phyloP scores from a whole-genome alignment of 139 green algal genomes.

The Astrephomene gubernaculifera region DNA sequence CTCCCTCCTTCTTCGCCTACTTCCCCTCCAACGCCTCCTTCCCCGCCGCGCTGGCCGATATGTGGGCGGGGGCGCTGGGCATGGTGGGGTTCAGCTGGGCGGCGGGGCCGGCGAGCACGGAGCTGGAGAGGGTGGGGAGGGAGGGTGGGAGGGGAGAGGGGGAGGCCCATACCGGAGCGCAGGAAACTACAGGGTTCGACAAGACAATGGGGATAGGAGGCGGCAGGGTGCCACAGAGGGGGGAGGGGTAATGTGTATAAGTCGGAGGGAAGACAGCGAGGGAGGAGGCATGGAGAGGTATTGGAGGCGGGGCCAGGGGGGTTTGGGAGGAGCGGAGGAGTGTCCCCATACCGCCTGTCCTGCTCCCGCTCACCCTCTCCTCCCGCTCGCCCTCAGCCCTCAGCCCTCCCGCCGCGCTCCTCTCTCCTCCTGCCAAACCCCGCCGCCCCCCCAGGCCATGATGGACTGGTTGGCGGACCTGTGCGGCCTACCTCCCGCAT shows the following conservation, averaged over 20 bases:
- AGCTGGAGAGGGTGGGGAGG: slow-evolving; percentile 83
- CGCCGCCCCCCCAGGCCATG: slow-evolving; percentile 61
- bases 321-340: not conserved
- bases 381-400: no score
- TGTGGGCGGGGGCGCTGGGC: slow-evolving; percentile 74
- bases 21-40: slow-evolving; percentile 76
- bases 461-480: slow-evolving; percentile 89
- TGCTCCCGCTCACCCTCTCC: not conserved
- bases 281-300: no score
- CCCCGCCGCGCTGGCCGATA: slow-evolving; percentile 81
- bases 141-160: not conserved
- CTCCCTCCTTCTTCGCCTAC: slow-evolving; percentile 86
- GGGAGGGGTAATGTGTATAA: no score
- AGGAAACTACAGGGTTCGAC: no score
- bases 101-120: slow-evolving; percentile 75
- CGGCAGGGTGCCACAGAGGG: no score
- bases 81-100: slow-evolving; percentile 84
- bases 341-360: not conserved
- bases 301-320: slow-evolving; percentile 74
- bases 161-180: no score
- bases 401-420: not conserved
- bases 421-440: not conserved
- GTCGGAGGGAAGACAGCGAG: no score
- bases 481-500: slow-evolving; percentile 74
- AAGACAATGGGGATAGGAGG: no score